Conservation (phyloP, 768 basidiomycete genomes). For the Naganishia randhawae region DNA sequence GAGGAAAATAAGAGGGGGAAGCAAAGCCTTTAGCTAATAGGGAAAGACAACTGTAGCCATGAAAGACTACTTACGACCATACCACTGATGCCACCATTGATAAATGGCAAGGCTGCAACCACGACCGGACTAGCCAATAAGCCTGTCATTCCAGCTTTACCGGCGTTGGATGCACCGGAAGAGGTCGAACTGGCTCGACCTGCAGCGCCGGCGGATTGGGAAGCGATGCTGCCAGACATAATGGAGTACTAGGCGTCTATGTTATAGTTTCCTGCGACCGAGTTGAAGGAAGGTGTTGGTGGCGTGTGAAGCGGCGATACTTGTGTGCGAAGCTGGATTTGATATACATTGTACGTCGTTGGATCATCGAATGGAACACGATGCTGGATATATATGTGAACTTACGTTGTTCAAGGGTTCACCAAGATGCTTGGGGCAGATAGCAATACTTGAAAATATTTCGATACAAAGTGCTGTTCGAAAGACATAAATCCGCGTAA, state of each 20-base stretch:
- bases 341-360: not conserved
- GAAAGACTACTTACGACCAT: constrained; percentile 25
- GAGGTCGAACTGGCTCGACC: constrained; percentile 2
- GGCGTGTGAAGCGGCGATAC: not conserved
- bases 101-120: constrained; percentile 26
- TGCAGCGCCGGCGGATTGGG: constrained; percentile 15
- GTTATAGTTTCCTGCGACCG: not conserved
- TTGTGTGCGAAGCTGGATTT: not conserved
- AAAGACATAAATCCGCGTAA: constrained; percentile 12
- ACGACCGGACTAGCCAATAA: constrained; percentile 23
- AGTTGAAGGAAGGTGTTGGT: not conserved
- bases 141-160: constrained; percentile 20
- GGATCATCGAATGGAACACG: not conserved
- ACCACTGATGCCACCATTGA: constrained; percentile 30
- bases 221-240: constrained; percentile 13
- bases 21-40: not conserved
- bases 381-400: constrained; percentile 7
- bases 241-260: not conserved
- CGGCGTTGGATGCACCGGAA: not conserved
- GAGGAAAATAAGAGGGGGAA: no score
- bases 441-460: not conserved
- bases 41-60: not conserved
- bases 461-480: not conserved
- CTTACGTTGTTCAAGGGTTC: not conserved
- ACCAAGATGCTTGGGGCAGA: not conserved